These are phyloP conservation scores for Globisporangium abappressorium DNA, from an alignment of 352 stramenopile genomes.

Conservation along the genomic window DNA sequence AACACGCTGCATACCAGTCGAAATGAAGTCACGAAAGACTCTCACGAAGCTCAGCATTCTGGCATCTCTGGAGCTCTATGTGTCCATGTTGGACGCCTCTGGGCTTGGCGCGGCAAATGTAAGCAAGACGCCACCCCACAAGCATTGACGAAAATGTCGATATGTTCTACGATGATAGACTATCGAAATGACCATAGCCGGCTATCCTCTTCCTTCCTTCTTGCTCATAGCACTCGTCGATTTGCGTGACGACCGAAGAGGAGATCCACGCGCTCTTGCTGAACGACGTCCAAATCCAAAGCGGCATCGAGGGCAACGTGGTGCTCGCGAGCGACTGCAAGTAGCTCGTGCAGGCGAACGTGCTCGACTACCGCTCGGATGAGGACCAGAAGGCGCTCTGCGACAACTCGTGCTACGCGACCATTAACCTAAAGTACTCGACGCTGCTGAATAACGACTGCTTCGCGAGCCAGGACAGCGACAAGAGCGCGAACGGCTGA, in stretches of 20 bases:
- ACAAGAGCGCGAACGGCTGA: slow-evolving; percentile 51
- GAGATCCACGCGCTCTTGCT: slow-evolving; percentile 50
- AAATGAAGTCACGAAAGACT: neutral
- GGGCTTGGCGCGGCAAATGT: slow-evolving; percentile 35
- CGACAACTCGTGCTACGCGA: slow-evolving; percentile 57
- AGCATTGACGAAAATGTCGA: neutral
- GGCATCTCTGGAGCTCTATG: neutral
- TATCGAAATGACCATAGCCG: neutral
- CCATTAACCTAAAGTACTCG: slow-evolving; percentile 61
- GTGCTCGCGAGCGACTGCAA: slow-evolving; percentile 62
- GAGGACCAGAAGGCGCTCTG: slow-evolving; percentile 59
- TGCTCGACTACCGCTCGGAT: slow-evolving; percentile 51
- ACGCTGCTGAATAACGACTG: slow-evolving; percentile 63
- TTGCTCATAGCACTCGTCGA: slow-evolving; percentile 24
- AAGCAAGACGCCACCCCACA: neutral
- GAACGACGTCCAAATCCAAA: slow-evolving; percentile 51
- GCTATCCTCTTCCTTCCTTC: neutral
- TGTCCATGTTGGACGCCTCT: neutral
- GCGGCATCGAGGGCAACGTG: slow-evolving; percentile 60
- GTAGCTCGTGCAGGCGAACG: slow-evolving; percentile 46
- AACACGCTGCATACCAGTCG: neutral
- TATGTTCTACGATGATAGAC: neutral
- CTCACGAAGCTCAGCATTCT: neutral
- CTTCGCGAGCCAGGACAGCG: slow-evolving; percentile 47
- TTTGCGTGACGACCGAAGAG: slow-evolving; percentile 43